Conservation (phyloP, 495 filamentous ascomycete genomes). For the Trichoderma gamsii region DNA sequence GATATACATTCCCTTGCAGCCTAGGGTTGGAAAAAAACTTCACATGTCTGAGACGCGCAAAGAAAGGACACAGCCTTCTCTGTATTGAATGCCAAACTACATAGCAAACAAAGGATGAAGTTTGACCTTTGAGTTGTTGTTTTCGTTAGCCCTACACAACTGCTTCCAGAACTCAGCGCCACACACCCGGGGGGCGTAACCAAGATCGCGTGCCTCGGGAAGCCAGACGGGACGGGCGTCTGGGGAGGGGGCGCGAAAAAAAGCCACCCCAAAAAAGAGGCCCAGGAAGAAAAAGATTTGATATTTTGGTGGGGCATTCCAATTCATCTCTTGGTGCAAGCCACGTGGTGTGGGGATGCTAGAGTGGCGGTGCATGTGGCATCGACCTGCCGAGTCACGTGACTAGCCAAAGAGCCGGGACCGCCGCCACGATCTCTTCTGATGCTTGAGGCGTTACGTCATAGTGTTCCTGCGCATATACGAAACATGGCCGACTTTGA, state of each 20-base stretch:
- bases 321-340: not conserved
- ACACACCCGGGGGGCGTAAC: not conserved
- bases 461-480: not conserved
- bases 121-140: too few relatives aligned
- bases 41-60: not conserved
- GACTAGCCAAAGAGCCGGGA: not conserved
- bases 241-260: not conserved
- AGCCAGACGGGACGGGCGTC: constrained; percentile 7
- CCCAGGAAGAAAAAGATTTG: not conserved
- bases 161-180: not conserved
- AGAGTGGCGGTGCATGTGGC: constrained; percentile 1
- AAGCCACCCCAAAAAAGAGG: not conserved
- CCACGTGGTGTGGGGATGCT: not conserved
- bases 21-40: not conserved
- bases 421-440: not conserved
- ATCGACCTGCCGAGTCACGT: not conserved
- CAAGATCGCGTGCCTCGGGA: not conserved
- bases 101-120: not conserved
- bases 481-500: not conserved
- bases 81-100: not conserved
- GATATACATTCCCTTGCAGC: not conserved
- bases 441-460: not conserved
- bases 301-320: not conserved
- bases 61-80: not conserved
- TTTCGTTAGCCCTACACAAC: not conserved